Evolutionary conservation across 2,329 filamentous ascomycete species (phyloP).

Genomic region (Penicillium sp.): DNA sequence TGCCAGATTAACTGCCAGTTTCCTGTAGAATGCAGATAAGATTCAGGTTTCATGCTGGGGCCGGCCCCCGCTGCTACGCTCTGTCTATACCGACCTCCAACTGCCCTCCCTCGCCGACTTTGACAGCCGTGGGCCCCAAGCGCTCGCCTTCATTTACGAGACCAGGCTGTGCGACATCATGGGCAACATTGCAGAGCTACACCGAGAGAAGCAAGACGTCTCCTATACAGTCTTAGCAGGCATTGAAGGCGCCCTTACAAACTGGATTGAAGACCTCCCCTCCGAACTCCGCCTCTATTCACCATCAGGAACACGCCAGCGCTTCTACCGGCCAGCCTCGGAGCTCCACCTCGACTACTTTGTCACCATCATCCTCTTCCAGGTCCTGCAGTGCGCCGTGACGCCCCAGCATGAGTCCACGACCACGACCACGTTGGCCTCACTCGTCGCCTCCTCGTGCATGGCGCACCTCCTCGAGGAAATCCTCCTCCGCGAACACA

Average conservation of each 20-base stretch:
- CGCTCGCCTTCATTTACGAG: not conserved
- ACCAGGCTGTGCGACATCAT: not conserved
- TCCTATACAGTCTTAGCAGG: not conserved
- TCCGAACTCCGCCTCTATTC: too few relatives aligned
- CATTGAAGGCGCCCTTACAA: too few relatives aligned
- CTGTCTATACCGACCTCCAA: not conserved
- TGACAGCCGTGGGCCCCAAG: too few relatives aligned
- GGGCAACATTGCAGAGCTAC: not conserved
- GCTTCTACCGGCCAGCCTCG: too few relatives aligned
- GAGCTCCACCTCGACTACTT: too few relatives aligned
- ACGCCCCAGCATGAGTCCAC: too few relatives aligned
- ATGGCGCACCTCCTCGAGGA: not conserved
- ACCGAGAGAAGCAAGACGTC: not conserved
- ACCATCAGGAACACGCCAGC: too few relatives aligned
- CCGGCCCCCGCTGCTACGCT: not conserved
- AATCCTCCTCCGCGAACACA: not conserved
- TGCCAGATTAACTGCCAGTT: not conserved
- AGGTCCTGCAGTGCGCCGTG: too few relatives aligned
- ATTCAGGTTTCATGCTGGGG: slow-evolving; percentile 2
- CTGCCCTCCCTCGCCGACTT: not conserved
- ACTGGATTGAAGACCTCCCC: too few relatives aligned
- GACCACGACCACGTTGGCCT: not conserved
- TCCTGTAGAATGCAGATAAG: not conserved
- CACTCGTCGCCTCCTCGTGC: not conserved
- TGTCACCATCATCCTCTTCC: too few relatives aligned